Evolutionary conservation across 768 basidiomycete genomes (phyloP).

Genomic region (Hygrocybe punicea): DNA sequence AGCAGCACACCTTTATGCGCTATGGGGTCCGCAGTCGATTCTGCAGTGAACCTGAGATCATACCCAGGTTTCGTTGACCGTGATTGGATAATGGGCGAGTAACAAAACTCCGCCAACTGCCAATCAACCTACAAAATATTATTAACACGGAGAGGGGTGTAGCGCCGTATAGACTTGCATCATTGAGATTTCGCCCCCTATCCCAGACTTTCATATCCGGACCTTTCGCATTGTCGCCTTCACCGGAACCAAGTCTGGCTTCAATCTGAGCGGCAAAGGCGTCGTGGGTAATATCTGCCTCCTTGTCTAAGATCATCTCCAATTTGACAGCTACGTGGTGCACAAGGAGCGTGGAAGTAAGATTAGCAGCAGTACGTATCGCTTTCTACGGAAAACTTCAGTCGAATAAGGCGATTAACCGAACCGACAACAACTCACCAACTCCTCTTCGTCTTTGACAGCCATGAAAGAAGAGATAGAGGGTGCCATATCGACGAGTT

Average conservation of each 20-base stretch:
- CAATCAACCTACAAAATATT: conserved; percentile 68
- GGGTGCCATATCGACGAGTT: conserved; percentile 73
- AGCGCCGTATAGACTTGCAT: conserved; percentile 48
- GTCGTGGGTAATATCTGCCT: conserved; percentile 88
- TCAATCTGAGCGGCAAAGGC: conserved; percentile 83
- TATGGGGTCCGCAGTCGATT: conserved; percentile 79
- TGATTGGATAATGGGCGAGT: conserved; percentile 94
- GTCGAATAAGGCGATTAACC: neutral
- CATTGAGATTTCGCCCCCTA: conserved; percentile 67
- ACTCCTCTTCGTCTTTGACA: conserved; percentile 87
- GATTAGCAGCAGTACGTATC: conserved; percentile 64
- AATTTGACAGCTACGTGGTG: conserved; percentile 85
- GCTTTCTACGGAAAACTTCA: conserved; percentile 55
- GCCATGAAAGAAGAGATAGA: conserved; percentile 78
- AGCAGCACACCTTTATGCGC: conserved; percentile 87
- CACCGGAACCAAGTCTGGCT: conserved; percentile 79
- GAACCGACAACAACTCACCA: conserved; percentile 51
- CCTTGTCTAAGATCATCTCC: conserved; percentile 87
- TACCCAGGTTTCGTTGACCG: conserved; percentile 79
- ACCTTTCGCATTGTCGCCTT: conserved; percentile 70
- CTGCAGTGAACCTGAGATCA: conserved; percentile 82
- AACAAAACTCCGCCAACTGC: conserved; percentile 87
- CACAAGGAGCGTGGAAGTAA: conserved; percentile 82
- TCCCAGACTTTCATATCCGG: conserved; percentile 94
- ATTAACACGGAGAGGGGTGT: neutral